Base-by-base conservation (phyloP, 177 flowering plant species). In the Vitis hybrid region DNA sequence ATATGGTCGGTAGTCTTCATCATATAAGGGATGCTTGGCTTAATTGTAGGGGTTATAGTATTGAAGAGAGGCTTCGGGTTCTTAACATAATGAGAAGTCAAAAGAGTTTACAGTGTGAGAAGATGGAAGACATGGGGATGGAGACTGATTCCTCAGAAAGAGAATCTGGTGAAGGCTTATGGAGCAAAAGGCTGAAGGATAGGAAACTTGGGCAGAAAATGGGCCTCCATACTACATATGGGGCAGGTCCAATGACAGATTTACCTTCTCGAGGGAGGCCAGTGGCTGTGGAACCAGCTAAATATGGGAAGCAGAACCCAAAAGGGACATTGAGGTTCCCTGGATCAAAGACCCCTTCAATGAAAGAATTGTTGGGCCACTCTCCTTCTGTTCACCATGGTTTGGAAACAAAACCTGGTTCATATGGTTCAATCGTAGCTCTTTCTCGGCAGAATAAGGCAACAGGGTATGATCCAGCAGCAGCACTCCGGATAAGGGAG, bases 11-110 rank as follows among this genome's bases (percentile, higher is more conserved):
- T 64, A 87, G 77, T 70, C 69, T 90, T 63, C 81, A 77, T 64
- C 91, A 86, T 82, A 85, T 82, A 52, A 84, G 83, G 75, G 87
- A 85, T 81, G 86, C 90, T 61, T 93, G 97, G 98, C 59, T 64
- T 21, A 85, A 78, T 58, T 88, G 87, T 66, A 77, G 66, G 71
- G 98, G 97, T 4, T 86, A 87, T 65, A 82, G 91, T 66, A 84
- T 86, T 69, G 90, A 87, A 21, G 97, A 93, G 89, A 85, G 80
- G 84, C 87, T 93, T 67, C 87, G 81, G 6, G 88, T 91, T 49
- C 68, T 93, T 76, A 90, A 90, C 78, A 84, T 87, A 46, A 74
- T 75, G 84, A 90, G 74, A 76, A 91, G 84, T 75, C 86, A 86
- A 46, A 90, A 80, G 82, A 87, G 84, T 73, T 77, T 91, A 77